Conservation (phyloP, 768 basidiomycete genomes). For the Lentinula raphanica region DNA sequence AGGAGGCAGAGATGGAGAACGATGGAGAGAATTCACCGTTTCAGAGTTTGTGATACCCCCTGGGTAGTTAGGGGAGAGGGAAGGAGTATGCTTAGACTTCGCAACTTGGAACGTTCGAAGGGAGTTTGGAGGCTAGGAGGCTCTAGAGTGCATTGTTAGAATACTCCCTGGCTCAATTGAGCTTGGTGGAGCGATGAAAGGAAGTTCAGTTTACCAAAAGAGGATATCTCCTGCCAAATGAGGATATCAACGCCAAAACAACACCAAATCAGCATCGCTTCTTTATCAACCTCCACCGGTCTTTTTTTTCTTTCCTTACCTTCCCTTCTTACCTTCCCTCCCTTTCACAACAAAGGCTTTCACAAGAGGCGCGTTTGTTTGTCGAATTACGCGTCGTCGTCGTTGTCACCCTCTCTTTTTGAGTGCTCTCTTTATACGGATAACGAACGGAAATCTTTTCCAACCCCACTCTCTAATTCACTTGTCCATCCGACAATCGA, state of each 20-base stretch:
- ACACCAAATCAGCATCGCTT: background rate
- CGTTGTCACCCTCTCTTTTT: background rate
- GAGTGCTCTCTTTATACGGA: background rate
- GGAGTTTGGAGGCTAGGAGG: too few relatives aligned
- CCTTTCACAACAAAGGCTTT: too few relatives aligned
- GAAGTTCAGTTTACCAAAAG: background rate
- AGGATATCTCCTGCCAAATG: background rate
- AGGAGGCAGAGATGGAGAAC: too few relatives aligned
- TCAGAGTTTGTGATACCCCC: too few relatives aligned
- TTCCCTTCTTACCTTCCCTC: background rate
- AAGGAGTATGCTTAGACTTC: too few relatives aligned
- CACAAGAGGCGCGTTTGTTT: background rate
- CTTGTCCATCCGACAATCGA: background rate
- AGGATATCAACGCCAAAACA: background rate
- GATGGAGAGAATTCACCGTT: too few relatives aligned
- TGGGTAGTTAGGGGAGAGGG: too few relatives aligned
- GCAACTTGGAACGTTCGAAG: too few relatives aligned
- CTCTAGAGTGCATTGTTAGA: background rate
- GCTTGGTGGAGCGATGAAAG: background rate
- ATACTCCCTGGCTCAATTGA: background rate
- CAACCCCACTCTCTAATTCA: too few relatives aligned
- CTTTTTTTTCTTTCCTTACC: too few relatives aligned
- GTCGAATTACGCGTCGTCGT: background rate
- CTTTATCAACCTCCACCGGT: background rate
- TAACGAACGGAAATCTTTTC: too few relatives aligned